Percentiles rank a stretch among this genome's conserved stretches.
These are phyloP conservation scores for Coccomyxa sp. DNA, from an alignment of 139 green algal genomes.

Conservation along the genomic window DNA sequence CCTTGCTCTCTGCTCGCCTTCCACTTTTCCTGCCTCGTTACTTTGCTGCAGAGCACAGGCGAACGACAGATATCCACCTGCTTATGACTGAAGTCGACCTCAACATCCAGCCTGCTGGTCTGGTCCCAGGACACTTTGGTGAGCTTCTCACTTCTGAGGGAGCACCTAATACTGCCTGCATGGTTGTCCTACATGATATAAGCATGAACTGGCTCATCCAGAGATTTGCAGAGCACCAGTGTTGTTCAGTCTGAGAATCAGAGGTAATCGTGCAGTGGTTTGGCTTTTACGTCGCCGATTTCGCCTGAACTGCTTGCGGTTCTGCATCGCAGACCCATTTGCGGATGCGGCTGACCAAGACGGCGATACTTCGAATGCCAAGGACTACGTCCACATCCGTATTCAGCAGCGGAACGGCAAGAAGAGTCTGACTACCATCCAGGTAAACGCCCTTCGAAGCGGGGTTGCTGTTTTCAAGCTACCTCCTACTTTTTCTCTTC, in stretches of 20 bases:
- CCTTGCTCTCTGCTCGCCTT: too few species aligned
- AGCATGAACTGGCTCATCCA: not conserved
- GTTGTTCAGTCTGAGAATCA: not conserved
- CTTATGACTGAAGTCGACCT: not conserved
- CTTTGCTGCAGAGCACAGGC: too few species aligned
- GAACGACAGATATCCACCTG: not conserved
- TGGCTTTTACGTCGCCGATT: not conserved
- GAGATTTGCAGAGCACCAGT: too few species aligned
- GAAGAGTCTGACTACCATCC: constrained; percentile 96
- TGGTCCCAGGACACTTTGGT: not conserved
- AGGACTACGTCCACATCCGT: constrained; percentile 87
- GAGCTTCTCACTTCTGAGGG: not conserved
- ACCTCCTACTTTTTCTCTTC: not conserved
- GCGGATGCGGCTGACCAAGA: constrained; percentile 25
- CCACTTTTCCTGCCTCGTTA: too few species aligned
- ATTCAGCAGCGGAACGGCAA: constrained; percentile 97
- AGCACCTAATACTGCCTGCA: not conserved
- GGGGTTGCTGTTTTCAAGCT: not conserved
- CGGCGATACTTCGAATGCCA: not conserved
- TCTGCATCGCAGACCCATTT: constrained; percentile 39
- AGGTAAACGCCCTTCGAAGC: constrained; percentile 34
- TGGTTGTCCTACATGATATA: not conserved
- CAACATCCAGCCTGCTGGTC: not conserved
- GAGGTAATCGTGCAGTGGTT: not conserved
- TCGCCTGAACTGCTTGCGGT: not conserved